Evolutionary conservation across 768 basidiomycete genomes (phyloP).

Genomic region (Pisolithus orientalis): DNA sequence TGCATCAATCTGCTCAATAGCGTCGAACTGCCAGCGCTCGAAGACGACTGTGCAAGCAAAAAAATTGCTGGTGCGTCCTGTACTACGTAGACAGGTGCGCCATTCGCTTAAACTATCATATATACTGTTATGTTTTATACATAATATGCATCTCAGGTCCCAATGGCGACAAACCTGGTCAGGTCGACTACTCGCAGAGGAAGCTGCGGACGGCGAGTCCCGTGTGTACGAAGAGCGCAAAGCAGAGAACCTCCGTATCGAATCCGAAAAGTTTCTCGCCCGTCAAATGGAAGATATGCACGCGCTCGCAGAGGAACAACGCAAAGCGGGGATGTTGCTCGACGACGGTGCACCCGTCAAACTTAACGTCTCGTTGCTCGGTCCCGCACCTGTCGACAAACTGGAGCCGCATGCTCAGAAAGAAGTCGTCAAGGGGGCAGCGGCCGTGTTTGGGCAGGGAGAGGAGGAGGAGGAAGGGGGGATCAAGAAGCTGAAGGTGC

Average conservation of each 20-base stretch:
- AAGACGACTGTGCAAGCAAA: conserved; percentile 59
- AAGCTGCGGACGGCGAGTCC: conserved; percentile 78
- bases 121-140: background rate
- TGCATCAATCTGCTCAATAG: conserved; percentile 61
- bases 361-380: conserved; percentile 64
- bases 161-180: conserved; percentile 82
- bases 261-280: conserved; percentile 91
- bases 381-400: conserved; percentile 35
- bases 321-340: conserved; percentile 82
- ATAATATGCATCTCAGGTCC: conserved; percentile 33
- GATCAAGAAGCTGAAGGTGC: conserved; percentile 61
- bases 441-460: conserved; percentile 67
- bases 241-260: conserved; percentile 77
- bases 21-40: conserved; percentile 55
- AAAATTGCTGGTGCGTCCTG: conserved; percentile 64
- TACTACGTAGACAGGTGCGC: conserved; percentile 89
- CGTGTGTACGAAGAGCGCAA: conserved; percentile 80
- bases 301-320: conserved; percentile 82
- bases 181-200: conserved; percentile 68
- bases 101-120: no score
- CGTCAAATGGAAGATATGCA: conserved; percentile 96
- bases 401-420: conserved; percentile 36
- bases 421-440: conserved; percentile 34
- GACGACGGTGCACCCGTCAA: conserved; percentile 93
- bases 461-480: conserved; percentile 84